phyloP scores from a whole-genome alignment of 495 filamentous ascomycete genomes.

The Penicillium tannophilum region DNA sequence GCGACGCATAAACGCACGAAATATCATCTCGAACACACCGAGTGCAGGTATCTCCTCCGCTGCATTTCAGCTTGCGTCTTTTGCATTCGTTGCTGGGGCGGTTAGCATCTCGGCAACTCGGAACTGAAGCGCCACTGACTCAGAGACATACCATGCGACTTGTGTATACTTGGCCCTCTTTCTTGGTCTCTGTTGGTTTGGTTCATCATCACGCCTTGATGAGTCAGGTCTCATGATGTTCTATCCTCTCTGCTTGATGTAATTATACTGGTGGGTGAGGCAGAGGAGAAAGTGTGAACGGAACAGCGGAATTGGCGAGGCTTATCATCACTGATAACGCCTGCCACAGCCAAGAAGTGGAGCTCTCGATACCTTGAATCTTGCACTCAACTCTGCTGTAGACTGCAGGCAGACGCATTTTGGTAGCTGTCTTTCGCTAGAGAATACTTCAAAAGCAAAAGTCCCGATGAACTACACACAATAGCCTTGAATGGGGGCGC shows the following conservation, averaged over 20 bases:
- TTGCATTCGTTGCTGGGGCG: constrained; percentile 76
- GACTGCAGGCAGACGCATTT: not conserved
- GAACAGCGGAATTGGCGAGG: constrained; percentile 3
- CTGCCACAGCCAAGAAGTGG: not conserved
- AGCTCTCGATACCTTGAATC: not conserved
- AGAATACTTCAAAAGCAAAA: not conserved
- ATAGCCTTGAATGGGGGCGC: too few species aligned
- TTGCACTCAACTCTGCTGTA: too few species aligned
- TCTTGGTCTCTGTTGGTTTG: not conserved
- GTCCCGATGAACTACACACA: too few species aligned
- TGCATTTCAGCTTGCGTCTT: constrained; percentile 88
- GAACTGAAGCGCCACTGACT: not conserved
- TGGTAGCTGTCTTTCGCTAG: not conserved
- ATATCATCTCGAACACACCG: constrained; percentile 69
- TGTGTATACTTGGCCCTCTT: constrained; percentile 40
- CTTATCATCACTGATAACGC: constrained; percentile 1
- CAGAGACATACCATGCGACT: constrained; percentile 36
- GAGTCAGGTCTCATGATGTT: not conserved
- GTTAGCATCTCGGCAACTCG: constrained; percentile 13
- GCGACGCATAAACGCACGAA: constrained; percentile 62
- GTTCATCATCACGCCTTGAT: not conserved
- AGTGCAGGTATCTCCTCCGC: constrained; percentile 74
- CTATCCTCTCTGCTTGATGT: not conserved
- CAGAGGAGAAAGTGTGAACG: not conserved
- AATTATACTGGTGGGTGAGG: not conserved